A percentile compares a stretch with the other conserved stretches of the same genome.
These are phyloP conservation scores for Boletellus sp. DNA, from an alignment of 1,284 basidiomycete species.

Conservation along the genomic window DNA sequence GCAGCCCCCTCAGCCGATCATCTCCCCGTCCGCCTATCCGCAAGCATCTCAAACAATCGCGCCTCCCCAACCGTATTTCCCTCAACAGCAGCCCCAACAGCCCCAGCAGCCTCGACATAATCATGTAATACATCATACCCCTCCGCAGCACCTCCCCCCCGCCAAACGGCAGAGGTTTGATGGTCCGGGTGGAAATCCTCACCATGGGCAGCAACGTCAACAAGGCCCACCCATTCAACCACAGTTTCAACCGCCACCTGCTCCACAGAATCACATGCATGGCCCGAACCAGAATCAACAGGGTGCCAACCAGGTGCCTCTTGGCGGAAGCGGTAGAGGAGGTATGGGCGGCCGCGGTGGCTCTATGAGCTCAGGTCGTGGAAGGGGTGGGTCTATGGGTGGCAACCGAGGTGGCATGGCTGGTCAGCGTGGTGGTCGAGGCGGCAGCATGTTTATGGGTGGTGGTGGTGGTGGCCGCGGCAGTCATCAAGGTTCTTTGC, in stretches of 20 bases:
- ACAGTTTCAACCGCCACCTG: conserved; percentile 48
- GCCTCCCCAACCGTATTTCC: conserved; percentile 41
- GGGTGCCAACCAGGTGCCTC: conserved; percentile 42
- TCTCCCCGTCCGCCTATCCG: conserved; percentile 36
- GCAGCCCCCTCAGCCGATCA: conserved; percentile 49
- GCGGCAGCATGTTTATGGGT: conserved; percentile 42
- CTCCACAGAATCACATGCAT: conserved; percentile 46
- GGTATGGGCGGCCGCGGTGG: conserved; percentile 33
- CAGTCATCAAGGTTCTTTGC: conserved; percentile 38
- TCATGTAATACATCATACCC: conserved; percentile 55
- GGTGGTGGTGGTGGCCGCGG: conserved; percentile 20
- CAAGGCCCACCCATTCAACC: conserved; percentile 27
- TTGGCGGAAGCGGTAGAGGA: conserved; percentile 43
- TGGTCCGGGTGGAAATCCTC: conserved; percentile 54
- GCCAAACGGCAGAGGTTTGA: conserved; percentile 85
- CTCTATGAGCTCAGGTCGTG: conserved; percentile 37
- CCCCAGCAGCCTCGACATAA: conserved; percentile 45
- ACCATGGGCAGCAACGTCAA: conserved; percentile 40
- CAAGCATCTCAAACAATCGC: conserved; percentile 33
- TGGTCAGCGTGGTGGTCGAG: conserved; percentile 35
- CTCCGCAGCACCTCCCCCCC: conserved; percentile 69
- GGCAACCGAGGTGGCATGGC: conserved; percentile 43
- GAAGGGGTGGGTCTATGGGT: conserved; percentile 47
- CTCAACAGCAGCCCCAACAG: conserved; percentile 45
- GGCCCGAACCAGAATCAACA: conserved; percentile 35